These are phyloP conservation scores for Fusarium luffae DNA, from an alignment of 2,329 filamentous ascomycete species.

Conservation along the genomic window DNA sequence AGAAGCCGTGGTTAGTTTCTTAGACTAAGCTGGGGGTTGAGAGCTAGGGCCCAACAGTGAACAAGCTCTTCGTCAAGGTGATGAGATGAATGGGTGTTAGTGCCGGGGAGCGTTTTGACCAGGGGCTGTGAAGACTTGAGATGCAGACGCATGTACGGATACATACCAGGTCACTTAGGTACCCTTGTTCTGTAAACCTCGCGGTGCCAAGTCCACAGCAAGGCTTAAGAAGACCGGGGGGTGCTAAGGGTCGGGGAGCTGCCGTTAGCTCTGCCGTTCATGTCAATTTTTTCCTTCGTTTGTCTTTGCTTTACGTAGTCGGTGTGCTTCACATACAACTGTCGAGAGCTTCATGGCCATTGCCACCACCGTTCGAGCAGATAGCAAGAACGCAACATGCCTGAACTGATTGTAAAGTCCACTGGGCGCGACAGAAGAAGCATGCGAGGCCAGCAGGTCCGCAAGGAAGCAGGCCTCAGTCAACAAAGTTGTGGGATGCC, in stretches of 20 bases:
- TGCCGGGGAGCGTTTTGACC: constrained; percentile 42
- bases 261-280: constrained; percentile 42
- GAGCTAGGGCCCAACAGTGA: constrained; percentile 38
- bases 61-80: constrained; percentile 32
- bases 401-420: not conserved
- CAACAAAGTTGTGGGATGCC: constrained; percentile 28
- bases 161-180: constrained; percentile 32
- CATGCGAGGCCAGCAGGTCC: constrained; percentile 36
- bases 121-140: constrained; percentile 36
- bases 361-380: not conserved
- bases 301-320: constrained; percentile 22
- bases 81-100: constrained; percentile 38
- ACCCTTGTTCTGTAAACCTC: constrained; percentile 35
- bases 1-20: constrained; percentile 40
- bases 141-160: constrained; percentile 36
- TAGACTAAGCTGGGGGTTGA: constrained; percentile 37
- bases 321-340: constrained; percentile 25
- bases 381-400: not conserved
- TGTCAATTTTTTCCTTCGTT: constrained; percentile 24
- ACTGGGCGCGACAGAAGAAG: constrained; percentile 14
- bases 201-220: constrained; percentile 38
- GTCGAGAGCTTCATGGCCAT: not conserved
- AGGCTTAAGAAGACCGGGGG: constrained; percentile 43
- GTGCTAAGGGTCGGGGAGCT: constrained; percentile 42
- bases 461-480: constrained; percentile 38